Base-by-base conservation (phyloP, 2,329 filamentous ascomycete genomes). In the Penicillium psychrosexuale region DNA sequence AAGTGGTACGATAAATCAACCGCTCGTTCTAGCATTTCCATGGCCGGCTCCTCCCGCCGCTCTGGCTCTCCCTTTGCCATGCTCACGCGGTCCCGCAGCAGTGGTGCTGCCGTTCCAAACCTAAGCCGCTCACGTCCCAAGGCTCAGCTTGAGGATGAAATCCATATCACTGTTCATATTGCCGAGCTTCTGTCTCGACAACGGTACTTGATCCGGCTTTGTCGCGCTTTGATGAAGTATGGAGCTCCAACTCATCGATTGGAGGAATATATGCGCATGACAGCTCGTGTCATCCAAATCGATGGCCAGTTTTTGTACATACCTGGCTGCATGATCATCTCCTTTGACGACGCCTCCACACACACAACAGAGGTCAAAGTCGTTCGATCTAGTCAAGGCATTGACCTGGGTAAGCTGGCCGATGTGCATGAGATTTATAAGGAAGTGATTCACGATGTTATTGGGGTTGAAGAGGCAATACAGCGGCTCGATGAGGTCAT, bases 261-360 rank as follows among this genome's bases (percentile, higher is more conserved):
- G 19, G 92, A 97, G 72, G 78, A 96, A 69, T 96, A 96, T 71
- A 87, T 97, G 84, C 86, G 83, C 59, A 95, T 93, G 89, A 91
- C 89, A 8, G 87, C 92, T 1, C 83, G 89, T n/a, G 89, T 94
- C 1, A 81, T 97, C 36, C 89, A 92, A 71, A 92, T 96, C 15
- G 89, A 96, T 61, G 88, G 88, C 6, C 91, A 96, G 66, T 96
- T 94, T 64, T 77, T 96, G 22, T 97, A 96, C 69, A 84, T 96
- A 30, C 91, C 92, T 0, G 90, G 90, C 0, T 95, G 90, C 67
- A 97, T 97, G 92, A 89, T 97, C 53, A 88, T 96, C 68, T 93
- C 90, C 5, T 96, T 97, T 67, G 91, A 85, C 49, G 77, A 79
- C 48, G 56, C 69, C 9, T 63, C 71, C 6, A 78, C 77, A 0